These are phyloP conservation scores for Xylariaceae sp. DNA, from an alignment of 2,329 filamentous ascomycete genomes.

Conservation along the genomic window DNA sequence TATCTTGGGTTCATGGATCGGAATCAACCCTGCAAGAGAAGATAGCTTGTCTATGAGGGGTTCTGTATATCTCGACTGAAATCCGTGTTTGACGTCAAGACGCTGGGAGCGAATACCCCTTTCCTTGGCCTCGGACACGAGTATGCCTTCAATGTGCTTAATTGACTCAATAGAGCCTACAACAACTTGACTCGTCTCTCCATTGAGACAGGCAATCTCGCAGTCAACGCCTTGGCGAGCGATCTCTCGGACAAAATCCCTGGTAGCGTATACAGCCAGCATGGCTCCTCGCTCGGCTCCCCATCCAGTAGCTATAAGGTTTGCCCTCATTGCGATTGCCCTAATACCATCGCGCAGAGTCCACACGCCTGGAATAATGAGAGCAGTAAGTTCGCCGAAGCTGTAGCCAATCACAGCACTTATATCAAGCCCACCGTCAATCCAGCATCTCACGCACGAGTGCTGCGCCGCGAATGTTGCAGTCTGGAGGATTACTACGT, in stretches of 20 bases:
- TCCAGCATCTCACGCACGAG: slow-evolving; percentile 39
- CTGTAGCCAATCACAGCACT: slow-evolving; percentile 42
- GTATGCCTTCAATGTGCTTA: slow-evolving; percentile 13
- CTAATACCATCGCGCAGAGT: slow-evolving; percentile 31
- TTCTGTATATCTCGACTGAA: slow-evolving; percentile 28
- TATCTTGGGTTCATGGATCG: slow-evolving; percentile 14
- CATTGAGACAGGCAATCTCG: slow-evolving; percentile 31
- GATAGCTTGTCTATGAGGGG: slow-evolving; percentile 15
- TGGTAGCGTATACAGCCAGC: slow-evolving; percentile 1
- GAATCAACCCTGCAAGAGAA: slow-evolving; percentile 7
- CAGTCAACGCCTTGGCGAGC: too few relatives aligned
- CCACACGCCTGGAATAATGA: slow-evolving; percentile 40
- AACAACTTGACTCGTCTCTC: slow-evolving; percentile 23
- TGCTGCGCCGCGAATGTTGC: slow-evolving; percentile 45
- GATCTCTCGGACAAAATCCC: too few relatives aligned
- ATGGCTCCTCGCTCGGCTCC: neutral
- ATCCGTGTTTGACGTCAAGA: slow-evolving; percentile 28
- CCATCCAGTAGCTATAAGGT: neutral
- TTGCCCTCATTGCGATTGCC: neutral
- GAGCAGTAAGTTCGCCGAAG: slow-evolving; percentile 45
- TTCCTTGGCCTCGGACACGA: neutral
- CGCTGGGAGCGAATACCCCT: slow-evolving; percentile 7
- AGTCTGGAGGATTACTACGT: slow-evolving; percentile 40
- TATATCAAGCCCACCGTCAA: slow-evolving; percentile 38
- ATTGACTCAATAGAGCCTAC: slow-evolving; percentile 15